A percentile compares a stretch with the other conserved stretches of the same genome.
Conservation (phyloP, 2,329 filamentous ascomycete genomes). For the Cladosporium cucumerinum region DNA sequence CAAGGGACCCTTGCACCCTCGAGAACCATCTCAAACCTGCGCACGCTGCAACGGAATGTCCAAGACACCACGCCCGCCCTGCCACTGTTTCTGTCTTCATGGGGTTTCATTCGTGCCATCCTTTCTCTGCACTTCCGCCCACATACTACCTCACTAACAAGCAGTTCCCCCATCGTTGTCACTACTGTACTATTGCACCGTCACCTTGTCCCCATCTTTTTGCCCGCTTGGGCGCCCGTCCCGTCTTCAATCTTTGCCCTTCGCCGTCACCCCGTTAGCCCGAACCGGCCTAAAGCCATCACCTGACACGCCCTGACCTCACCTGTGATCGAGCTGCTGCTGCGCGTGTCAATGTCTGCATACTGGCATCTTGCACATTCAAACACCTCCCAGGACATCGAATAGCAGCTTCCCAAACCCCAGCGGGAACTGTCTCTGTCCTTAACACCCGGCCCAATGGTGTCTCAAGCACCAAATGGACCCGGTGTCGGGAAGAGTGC, state of each 20-base stretch:
- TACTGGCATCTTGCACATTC: neutral
- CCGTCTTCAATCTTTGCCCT: neutral
- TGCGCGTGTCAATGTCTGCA: neutral
- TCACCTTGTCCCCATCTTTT: neutral
- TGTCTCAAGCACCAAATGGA: neutral
- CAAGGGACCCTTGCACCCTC: neutral
- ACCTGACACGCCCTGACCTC: conserved; percentile 4
- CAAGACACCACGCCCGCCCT: neutral
- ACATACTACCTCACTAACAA: neutral
- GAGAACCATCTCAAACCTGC: neutral
- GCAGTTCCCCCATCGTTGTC: neutral
- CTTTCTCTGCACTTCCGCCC: neutral
- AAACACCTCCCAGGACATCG: neutral
- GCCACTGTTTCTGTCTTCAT: neutral
- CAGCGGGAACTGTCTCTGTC: neutral
- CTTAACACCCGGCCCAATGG: neutral
- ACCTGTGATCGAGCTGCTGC: neutral
- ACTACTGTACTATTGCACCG: neutral
- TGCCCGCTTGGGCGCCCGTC: neutral
- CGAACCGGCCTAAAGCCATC: neutral
- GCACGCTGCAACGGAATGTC: neutral
- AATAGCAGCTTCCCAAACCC: neutral
- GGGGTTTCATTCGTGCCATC: neutral
- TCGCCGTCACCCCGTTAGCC: neutral
- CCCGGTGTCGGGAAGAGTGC: neutral